Conservation (phyloP, 805 yeast species). For the Yamadazyma ubonensis region DNA sequence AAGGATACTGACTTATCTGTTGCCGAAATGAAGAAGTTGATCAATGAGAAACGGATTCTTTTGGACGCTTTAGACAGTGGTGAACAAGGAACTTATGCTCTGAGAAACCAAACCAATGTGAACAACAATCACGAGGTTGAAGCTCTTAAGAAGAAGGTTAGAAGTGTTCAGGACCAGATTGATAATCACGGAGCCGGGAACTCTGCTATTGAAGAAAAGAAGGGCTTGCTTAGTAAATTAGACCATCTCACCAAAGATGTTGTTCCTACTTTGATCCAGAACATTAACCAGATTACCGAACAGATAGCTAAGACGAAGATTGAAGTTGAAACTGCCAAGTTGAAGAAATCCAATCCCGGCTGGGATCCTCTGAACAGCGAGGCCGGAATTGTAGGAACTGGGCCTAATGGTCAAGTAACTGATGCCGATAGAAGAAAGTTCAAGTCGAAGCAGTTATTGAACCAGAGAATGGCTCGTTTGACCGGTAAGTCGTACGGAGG, state of each 20-base stretch:
- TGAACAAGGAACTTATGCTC: conserved; percentile 44
- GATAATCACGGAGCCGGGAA: conserved; percentile 23
- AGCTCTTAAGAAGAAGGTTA: conserved; percentile 60
- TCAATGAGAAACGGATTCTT: conserved; percentile 70
- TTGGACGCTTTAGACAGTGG: conserved; percentile 71
- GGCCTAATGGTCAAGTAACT: conserved; percentile 83
- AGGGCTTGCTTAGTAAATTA: conserved; percentile 55
- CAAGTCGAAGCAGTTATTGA: conserved; percentile 71
- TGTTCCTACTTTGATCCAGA: conserved; percentile 68
- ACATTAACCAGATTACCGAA: conserved; percentile 62
- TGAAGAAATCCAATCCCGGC: conserved; percentile 65
- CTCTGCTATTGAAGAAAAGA: conserved; percentile 44
- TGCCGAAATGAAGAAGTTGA: conserved; percentile 57
- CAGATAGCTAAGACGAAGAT: conserved; percentile 67
- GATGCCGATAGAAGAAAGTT: conserved; percentile 81
- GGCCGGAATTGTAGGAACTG: conserved; percentile 65
- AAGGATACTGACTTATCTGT: conserved; percentile 41
- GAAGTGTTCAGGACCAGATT: conserved; percentile 41
- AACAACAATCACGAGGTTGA: conserved; percentile 58
- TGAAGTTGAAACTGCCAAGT: conserved; percentile 55
- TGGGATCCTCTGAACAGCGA: conserved; percentile 42
- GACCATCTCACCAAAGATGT: conserved; percentile 59
- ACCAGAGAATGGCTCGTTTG: conserved; percentile 88
- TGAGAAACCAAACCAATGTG: conserved; percentile 33
- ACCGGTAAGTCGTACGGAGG: conserved; percentile 63